phyloP scores from a whole-genome alignment of 2,329 filamentous ascomycete species.

The Penicillium frequentans region DNA sequence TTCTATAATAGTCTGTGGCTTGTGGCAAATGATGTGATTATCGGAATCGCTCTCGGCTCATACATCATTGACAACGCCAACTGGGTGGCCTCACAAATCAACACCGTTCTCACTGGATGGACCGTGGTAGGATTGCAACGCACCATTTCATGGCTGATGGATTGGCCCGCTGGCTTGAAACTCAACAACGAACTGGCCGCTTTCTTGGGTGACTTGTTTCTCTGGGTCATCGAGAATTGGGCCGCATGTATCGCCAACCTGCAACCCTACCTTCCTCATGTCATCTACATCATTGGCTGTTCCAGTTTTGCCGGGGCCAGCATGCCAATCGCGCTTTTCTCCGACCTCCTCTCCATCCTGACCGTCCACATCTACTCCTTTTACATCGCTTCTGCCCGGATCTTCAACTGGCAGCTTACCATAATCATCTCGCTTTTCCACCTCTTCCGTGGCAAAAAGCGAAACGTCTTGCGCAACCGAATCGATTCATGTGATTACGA shows the following conservation, averaged over 20 bases:
- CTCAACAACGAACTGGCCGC: conserved; percentile 88
- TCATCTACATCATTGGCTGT: conserved; percentile 91
- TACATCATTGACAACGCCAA: conserved; percentile 95
- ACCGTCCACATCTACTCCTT: conserved; percentile 98
- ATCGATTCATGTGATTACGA: conserved; percentile 99
- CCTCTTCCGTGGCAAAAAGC: conserved; percentile 95
- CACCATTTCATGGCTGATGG: conserved; percentile 94
- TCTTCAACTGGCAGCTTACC: conserved; percentile 97
- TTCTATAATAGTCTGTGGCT: conserved; percentile 99
- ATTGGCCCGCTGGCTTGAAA: conserved; percentile 91
- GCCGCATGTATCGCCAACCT: conserved; percentile 79
- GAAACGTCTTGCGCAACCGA: conserved; percentile 93
- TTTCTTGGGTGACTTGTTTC: conserved; percentile 92
- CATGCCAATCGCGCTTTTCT: conserved; percentile 95
- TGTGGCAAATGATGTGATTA: conserved; percentile 97
- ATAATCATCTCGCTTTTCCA: conserved; percentile 98
- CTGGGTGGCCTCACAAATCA: conserved; percentile 79
- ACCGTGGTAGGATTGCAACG: conserved; percentile 84
- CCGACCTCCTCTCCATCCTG: conserved; percentile 84
- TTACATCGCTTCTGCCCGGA: conserved; percentile 92
- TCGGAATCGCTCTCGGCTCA: conserved; percentile 91
- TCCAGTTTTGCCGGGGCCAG: conserved; percentile 94
- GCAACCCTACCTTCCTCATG: conserved; percentile 74
- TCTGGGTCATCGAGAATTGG: conserved; percentile 99
- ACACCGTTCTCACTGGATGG: conserved; percentile 72